phyloP scores from a whole-genome alignment of 805 yeast species.

The Barnettozyma wickerhamii region DNA sequence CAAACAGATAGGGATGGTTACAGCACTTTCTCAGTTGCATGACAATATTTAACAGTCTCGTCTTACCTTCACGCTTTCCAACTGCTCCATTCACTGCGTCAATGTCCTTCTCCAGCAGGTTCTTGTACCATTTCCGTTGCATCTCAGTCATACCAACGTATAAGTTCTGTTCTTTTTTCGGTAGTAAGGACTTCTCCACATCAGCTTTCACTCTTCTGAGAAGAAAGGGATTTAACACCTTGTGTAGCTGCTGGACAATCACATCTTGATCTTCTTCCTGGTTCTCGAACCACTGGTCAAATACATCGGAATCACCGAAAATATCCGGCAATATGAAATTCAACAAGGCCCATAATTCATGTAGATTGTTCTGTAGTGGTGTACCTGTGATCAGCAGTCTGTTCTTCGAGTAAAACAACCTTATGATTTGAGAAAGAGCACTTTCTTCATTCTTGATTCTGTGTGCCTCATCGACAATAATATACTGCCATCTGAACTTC shows the following conservation, averaged over 20 bases:
- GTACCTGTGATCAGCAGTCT: constrained; percentile 92
- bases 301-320: constrained; percentile 84
- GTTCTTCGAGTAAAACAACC: constrained; percentile 81
- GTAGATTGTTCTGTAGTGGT: constrained; percentile 90
- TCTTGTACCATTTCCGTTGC: constrained; percentile 92
- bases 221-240: constrained; percentile 82
- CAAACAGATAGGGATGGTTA: constrained; percentile 94
- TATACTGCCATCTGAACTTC: constrained; percentile 88
- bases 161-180: constrained; percentile 85
- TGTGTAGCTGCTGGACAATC: constrained; percentile 84
- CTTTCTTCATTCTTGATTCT: constrained; percentile 94
- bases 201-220: constrained; percentile 88
- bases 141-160: constrained; percentile 94
- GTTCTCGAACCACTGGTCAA: constrained; percentile 87
- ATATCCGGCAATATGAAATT: constrained; percentile 92
- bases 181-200: constrained; percentile 85
- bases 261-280: constrained; percentile 62
- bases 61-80: constrained; percentile 92
- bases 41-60: constrained; percentile 85
- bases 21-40: constrained; percentile 97
- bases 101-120: constrained; percentile 83
- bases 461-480: constrained; percentile 94
- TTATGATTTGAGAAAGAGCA: constrained; percentile 85
- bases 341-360: constrained; percentile 92
- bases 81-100: constrained; percentile 95